Evolutionary conservation across 495 filamentous ascomycete genomes (phyloP).

Genomic region (Xylaria palmicola): DNA sequence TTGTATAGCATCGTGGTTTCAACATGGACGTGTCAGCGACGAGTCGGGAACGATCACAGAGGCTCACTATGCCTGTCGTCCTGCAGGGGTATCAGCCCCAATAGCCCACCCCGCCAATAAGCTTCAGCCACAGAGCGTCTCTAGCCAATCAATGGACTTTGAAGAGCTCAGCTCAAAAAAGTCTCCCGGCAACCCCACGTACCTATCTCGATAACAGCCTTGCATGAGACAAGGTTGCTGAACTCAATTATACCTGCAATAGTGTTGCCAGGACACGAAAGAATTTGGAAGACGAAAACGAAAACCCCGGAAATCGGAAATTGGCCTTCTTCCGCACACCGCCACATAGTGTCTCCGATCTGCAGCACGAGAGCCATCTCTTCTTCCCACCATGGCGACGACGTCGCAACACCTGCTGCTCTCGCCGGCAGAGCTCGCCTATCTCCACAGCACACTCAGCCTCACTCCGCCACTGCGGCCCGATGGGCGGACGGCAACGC

Average conservation of each 20-base stretch:
- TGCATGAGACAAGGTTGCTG: background rate
- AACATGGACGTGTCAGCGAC: no score
- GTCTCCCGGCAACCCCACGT: constrained; percentile 15
- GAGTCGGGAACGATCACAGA: no score
- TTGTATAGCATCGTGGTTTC: no score
- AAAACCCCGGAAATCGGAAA: no score
- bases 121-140: constrained; percentile 19
- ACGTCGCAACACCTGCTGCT: constrained; percentile 60
- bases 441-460: constrained; percentile 85
- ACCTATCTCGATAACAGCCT: background rate
- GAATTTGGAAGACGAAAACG: background rate
- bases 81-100: constrained; percentile 1
- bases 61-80: no score
- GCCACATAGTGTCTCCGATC: no score
- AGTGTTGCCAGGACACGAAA: background rate
- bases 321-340: no score
- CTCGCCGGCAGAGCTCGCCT: constrained; percentile 93
- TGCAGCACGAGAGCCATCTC: background rate
- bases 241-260: background rate
- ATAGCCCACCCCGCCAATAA: constrained; percentile 6
- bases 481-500: constrained; percentile 75
- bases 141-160: constrained; percentile 7
- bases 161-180: constrained; percentile 22
- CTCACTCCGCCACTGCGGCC: constrained; percentile 81
- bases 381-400: constrained; percentile 20